These are phyloP conservation scores for Irpex sp. DNA, from an alignment of 1,284 basidiomycete genomes.

Conservation along the genomic window DNA sequence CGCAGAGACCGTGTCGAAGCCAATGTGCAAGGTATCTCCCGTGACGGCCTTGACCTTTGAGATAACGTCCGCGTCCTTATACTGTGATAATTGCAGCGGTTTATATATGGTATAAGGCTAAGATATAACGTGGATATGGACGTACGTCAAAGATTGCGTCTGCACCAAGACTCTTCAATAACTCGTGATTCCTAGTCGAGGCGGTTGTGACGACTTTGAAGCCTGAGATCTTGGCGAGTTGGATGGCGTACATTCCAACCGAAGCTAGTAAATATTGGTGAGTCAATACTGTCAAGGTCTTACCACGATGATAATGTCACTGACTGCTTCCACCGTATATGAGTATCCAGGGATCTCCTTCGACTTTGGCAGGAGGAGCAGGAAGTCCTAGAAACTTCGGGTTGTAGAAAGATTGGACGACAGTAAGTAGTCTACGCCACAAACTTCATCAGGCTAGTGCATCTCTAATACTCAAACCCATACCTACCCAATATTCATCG, in stretches of 20 bases:
- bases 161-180: constrained; percentile 38
- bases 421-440: constrained; percentile 27
- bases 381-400: constrained; percentile 20
- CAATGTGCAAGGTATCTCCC: constrained; percentile 16
- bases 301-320: neutral
- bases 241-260: constrained; percentile 43
- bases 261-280: constrained; percentile 13
- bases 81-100: neutral
- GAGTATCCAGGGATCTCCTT: constrained; percentile 23
- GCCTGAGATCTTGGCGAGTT: constrained; percentile 39
- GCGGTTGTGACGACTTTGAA: constrained; percentile 39
- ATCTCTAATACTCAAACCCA: neutral
- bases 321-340: constrained; percentile 30
- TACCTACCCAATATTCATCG: constrained; percentile 33
- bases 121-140: neutral
- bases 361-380: constrained; percentile 20
- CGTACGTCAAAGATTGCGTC: constrained; percentile 33
- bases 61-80: neutral
- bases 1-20: constrained; percentile 20
- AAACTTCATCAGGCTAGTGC: neutral
- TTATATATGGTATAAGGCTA: neutral
- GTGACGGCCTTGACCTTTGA: constrained; percentile 22
- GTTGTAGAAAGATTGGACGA: constrained; percentile 32
- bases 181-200: constrained; percentile 34
- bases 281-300: neutral